Percentiles rank a stretch among this genome's conserved stretches.
Conservation (phyloP, 306 rosid species). For the Canavalia gladiata region DNA sequence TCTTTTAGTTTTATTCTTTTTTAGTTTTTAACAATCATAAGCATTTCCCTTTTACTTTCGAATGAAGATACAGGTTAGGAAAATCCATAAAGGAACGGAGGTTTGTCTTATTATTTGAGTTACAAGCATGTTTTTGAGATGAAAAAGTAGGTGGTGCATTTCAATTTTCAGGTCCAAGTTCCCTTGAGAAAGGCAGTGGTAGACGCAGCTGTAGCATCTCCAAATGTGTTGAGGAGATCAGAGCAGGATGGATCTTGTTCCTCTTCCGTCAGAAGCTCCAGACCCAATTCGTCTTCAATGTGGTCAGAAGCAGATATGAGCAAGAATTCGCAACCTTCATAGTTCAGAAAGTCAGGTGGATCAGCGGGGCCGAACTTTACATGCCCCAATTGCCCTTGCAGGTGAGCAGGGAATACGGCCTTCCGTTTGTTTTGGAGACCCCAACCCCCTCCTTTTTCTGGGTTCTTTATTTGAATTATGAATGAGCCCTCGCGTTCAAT, state of each 20-base stretch:
- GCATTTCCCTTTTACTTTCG: too few species aligned
- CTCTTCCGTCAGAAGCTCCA: slow-evolving; percentile 52
- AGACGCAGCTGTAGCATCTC: slow-evolving; percentile 48
- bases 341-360: slow-evolving; percentile 68
- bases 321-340: slow-evolving; percentile 74
- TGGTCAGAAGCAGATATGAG: slow-evolving; percentile 67
- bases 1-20: too few species aligned
- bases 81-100: too few species aligned
- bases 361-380: slow-evolving; percentile 45
- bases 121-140: too few species aligned
- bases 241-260: slow-evolving; percentile 53
- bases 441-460: slow-evolving; percentile 35
- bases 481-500: slow-evolving; percentile 63
- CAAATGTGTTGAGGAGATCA: slow-evolving; percentile 66
- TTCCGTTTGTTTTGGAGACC: slow-evolving; percentile 60
- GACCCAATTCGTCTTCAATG: slow-evolving; percentile 64
- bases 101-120: too few species aligned
- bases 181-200: slow-evolving; percentile 60
- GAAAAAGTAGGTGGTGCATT: too few species aligned
- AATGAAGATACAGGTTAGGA: too few species aligned
- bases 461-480: slow-evolving; percentile 69
- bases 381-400: slow-evolving; percentile 62
- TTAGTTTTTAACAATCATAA: too few species aligned
- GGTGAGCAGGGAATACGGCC: slow-evolving; percentile 66
- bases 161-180: slow-evolving; percentile 55